Percentiles rank a stretch among this genome's conserved stretches.
phyloP scores from a whole-genome alignment of 73 alveolate genomes.

The Paramecium caudatum region DNA sequence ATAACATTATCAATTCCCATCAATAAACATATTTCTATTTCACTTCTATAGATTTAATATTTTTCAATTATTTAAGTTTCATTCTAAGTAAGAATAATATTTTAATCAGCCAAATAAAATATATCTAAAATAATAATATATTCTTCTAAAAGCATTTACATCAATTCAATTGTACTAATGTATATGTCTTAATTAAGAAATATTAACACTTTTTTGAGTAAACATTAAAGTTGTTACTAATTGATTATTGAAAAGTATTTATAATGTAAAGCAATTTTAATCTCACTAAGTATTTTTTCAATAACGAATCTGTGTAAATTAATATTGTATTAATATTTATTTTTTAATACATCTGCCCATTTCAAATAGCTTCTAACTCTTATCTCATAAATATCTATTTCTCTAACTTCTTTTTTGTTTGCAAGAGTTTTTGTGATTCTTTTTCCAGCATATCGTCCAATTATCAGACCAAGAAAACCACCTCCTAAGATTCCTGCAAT shows the following conservation, averaged over 20 bases:
- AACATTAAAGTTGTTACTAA: neutral
- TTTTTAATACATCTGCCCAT: slow-evolving; percentile 21
- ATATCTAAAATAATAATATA: neutral
- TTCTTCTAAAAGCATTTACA: neutral
- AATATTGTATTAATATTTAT: slow-evolving; percentile 38
- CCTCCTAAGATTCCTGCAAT: slow-evolving; percentile 40
- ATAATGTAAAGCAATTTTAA: slow-evolving; percentile 11
- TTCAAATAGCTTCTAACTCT: slow-evolving; percentile 27
- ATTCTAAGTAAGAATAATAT: neutral
- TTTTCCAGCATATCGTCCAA: slow-evolving; percentile 48
- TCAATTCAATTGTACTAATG: slow-evolving; percentile 16
- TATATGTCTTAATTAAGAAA: neutral
- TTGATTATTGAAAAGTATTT: neutral
- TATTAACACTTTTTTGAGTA: neutral
- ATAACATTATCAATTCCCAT: slow-evolving; percentile 32
- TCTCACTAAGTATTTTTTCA: slow-evolving; percentile 17
- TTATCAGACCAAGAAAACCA: neutral
- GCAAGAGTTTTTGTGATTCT: slow-evolving; percentile 3
- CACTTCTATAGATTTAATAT: neutral
- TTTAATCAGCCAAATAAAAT: neutral
- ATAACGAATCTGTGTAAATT: slow-evolving; percentile 33
- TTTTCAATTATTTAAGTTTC: neutral
- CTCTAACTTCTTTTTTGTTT: slow-evolving; percentile 5
- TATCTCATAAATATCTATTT: slow-evolving; percentile 14
- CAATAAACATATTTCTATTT: neutral